Evolutionary conservation across 177 flowering plant genomes (phyloP), one percentile per base, ranked within the genome.

Genomic region (Vitis hybrid): DNA sequence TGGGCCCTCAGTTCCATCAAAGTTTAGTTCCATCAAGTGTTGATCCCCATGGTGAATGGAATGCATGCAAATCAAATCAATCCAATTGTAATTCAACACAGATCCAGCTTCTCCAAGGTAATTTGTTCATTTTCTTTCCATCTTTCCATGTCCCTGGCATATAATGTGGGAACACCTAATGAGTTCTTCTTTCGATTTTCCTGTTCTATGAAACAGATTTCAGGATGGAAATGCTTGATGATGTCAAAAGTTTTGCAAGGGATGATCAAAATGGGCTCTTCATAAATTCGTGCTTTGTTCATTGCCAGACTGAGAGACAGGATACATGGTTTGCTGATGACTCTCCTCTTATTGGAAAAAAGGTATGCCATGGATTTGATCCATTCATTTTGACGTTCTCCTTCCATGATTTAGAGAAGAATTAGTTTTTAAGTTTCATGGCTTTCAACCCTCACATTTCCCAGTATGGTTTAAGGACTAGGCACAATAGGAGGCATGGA

Each of bases 21-120:
- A 94, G 98, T 80, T 81, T 94, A 79, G 91, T 87, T 73, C 91
- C 98, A 61, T 52, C 79, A 30, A 51, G 84, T 35, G 94, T 92
- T 59, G 98, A 94, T 82, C 98, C 94, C 71, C 85, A 73, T 57
- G 89, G 90, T 51, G 6, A 64, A 51, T 94, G 97, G 97, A 70
- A 15, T 13, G 80, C 58, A 0, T 94, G 98, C 83, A 91, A 79
- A 84, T 41, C 56, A 66, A 83, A 94, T 73, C 84, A 80, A 61
- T 83, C 77, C 15, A 72, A 27, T 13, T 94, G 98, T 70, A 74
- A 85, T 61, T 58, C 93, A 66, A 73, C 91, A 46, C 95, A 94
- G 72, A 84, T 91, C 56, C 82, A 81, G 62, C 86, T 85, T 77
- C 73, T 94, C 46, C 98, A 94, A 87, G 87, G 98, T 93, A 24